A percentile compares a stretch with the other conserved stretches of the same genome.
Conservation (phyloP, 1,284 basidiomycete genomes). For the Puccinia triticina region DNA sequence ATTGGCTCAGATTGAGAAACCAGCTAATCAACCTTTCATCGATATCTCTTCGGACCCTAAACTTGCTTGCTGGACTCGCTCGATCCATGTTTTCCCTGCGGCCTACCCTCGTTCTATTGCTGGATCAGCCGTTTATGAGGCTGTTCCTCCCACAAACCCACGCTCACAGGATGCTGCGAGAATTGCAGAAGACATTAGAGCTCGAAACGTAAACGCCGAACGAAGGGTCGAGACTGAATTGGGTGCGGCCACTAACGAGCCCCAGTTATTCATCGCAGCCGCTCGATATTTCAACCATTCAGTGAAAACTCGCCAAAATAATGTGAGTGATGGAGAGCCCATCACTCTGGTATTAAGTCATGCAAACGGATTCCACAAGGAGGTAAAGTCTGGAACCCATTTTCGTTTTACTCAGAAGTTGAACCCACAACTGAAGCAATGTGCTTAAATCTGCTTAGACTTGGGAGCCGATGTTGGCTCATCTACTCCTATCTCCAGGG, state of each 20-base stretch:
- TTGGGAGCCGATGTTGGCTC: slow-evolving; percentile 69
- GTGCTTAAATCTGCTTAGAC: slow-evolving; percentile 61
- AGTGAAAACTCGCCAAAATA: slow-evolving; percentile 53
- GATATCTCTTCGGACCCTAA: slow-evolving; percentile 54
- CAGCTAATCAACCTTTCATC: slow-evolving; percentile 4
- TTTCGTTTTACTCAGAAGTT: background rate
- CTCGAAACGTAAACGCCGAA: slow-evolving; percentile 49
- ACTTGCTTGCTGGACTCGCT: slow-evolving; percentile 62
- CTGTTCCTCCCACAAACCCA: slow-evolving; percentile 27
- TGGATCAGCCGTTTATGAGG: slow-evolving; percentile 53
- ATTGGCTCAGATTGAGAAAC: background rate
- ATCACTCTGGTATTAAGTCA: slow-evolving; percentile 74
- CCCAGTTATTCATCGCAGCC: slow-evolving; percentile 67
- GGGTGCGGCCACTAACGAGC: slow-evolving; percentile 65
- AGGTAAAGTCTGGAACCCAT: slow-evolving; percentile 63
- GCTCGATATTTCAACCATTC: slow-evolving; percentile 48
- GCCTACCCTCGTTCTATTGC: slow-evolving; percentile 67
- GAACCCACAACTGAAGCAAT: slow-evolving; percentile 23
- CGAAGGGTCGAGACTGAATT: slow-evolving; percentile 55
- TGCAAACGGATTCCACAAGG: slow-evolving; percentile 80
- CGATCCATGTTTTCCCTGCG: slow-evolving; percentile 75
- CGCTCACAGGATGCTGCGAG: slow-evolving; percentile 53
- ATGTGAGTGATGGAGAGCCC: slow-evolving; percentile 56
- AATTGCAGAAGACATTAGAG: slow-evolving; percentile 51
- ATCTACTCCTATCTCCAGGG: slow-evolving; percentile 60